Evolutionary conservation across 2,329 filamentous ascomycete genomes (phyloP).

Genomic region (Alternaria postmessia): DNA sequence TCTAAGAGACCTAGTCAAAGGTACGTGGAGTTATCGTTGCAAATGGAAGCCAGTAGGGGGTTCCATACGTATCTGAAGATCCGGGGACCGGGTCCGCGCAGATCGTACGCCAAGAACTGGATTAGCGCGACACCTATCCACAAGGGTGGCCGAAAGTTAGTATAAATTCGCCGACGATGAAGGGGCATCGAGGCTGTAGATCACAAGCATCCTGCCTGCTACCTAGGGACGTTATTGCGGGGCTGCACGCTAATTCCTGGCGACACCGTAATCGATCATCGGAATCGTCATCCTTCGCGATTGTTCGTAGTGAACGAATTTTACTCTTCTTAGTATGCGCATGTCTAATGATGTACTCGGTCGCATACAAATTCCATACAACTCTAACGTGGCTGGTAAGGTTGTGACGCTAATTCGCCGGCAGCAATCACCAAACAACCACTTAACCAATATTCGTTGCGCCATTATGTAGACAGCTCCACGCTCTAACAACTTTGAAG

Average conservation of each 20-base stretch:
- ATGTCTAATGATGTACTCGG: too few species aligned
- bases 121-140: background rate
- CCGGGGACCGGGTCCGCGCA: background rate
- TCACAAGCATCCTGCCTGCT: too few species aligned
- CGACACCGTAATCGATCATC: background rate
- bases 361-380: background rate
- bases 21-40: too few species aligned
- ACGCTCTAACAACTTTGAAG: too few species aligned
- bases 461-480: rapidly evolving
- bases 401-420: background rate
- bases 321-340: too few species aligned
- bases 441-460: background rate
- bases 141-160: background rate
- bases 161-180: background rate
- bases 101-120: background rate
- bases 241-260: background rate
- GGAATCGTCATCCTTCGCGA: background rate
- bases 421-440: background rate
- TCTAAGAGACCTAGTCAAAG: too few species aligned
- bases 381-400: background rate
- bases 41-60: too few species aligned
- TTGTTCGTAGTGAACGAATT: too few species aligned
- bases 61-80: background rate
- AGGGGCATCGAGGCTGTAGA: too few species aligned
- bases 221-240: background rate